Percentiles rank a stretch among this genome's conserved stretches.
Conservation (phyloP, 768 basidiomycete species). For the Clitopilus passeckerianus region DNA sequence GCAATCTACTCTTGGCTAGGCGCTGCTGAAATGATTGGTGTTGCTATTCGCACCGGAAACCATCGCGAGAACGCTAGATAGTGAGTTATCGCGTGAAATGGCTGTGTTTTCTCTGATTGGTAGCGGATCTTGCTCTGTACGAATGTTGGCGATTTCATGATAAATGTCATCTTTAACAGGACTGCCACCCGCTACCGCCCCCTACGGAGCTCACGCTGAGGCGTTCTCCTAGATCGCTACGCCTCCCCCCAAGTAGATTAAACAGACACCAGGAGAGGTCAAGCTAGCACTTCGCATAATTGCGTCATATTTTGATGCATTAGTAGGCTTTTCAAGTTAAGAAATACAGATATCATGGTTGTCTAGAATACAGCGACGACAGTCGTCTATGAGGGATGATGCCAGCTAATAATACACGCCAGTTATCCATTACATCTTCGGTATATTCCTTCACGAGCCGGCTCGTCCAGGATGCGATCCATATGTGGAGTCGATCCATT, state of each 20-base stretch:
- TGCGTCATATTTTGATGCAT: background rate
- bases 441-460: background rate
- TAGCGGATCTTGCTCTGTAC: too few species aligned
- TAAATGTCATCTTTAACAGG: constrained; percentile 12
- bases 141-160: constrained; percentile 9
- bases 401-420: background rate
- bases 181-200: constrained; percentile 8
- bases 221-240: constrained; percentile 2
- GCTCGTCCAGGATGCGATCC: background rate
- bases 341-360: background rate
- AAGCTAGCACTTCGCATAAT: too few species aligned
- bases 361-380: background rate
- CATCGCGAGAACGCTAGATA: constrained; percentile 4
- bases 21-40: background rate
- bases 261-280: too few species aligned
- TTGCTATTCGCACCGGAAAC: background rate
- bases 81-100: constrained; percentile 9
- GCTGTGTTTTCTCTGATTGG: too few species aligned
- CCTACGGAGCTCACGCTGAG: constrained; percentile 3
- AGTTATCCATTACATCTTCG: background rate
- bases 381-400: background rate
- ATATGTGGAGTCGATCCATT: background rate
- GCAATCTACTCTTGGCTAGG: constrained; percentile 9
- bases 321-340: background rate
- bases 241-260: background rate